Evolutionary conservation across 1,139 yeast genomes (phyloP), one percentile per base, ranked within the genome.

Genomic region (Diutina neorugosa): DNA sequence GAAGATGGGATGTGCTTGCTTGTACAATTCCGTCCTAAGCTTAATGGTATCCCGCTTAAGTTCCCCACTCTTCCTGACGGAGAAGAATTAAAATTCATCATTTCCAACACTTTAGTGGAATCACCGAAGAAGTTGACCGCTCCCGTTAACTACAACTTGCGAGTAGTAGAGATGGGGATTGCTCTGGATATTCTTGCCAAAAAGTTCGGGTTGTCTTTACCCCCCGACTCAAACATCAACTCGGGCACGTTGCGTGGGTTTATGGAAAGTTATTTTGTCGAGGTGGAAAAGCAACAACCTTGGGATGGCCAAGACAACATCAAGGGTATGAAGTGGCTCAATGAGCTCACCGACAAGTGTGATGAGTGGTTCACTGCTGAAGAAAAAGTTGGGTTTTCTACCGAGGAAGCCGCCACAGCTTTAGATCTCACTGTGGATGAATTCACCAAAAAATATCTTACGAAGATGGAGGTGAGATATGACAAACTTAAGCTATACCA

Each of bases 71-170:
- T 80, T 20, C 50, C 50, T 16, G 40, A 46, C 20, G 59, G 66
- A 54, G 74, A 75, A 42, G 60, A 59, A 20, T 66, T 81, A 55
- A 75, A 75, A 5, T 82, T 84, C 61, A 74, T 84, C 52, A 77
- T 84, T 52, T 79, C 89, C 48, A 83, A 84, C 65, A 76, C 86
- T 52, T 71, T 84, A 56, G 79, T 81, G 43, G 77, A 75, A 37
- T 77, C 87, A 21, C 82, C 82, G 66, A 84, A 84, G 63, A 78
- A 77, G 56, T 86, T 81, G 61, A 81, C 90, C 3, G 90, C 86
- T 1, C 88, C 90, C 1, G 68, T 74, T 20, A 81, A 81, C 63
- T 84, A 84, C 65, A 84, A 84, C 63, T 70, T 84, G 61, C 73
- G 91, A 52, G 89, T 82, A 4, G 88, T 82, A 20, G 90, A 84